A percentile compares a stretch with the other conserved stretches of the same genome.
These are phyloP conservation scores for Phoenix dactylifera DNA, from an alignment of 176 grass and related monocot species.

Conservation along the genomic window DNA sequence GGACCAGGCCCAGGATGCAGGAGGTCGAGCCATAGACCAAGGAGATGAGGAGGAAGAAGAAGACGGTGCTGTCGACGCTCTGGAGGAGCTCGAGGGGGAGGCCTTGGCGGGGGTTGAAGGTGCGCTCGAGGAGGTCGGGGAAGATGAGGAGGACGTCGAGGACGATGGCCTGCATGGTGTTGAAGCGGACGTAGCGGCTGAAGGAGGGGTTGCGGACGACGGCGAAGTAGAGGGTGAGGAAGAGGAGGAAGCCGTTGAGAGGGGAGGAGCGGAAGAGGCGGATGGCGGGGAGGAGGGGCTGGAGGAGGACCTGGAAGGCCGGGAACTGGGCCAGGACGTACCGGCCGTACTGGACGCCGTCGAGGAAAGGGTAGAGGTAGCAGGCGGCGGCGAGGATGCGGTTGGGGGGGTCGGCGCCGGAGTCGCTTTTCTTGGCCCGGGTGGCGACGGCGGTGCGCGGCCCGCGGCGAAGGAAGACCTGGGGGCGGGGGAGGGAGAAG, in stretches of 20 bases:
- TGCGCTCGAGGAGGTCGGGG: conserved; percentile 69
- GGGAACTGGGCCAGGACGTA: conserved; percentile 57
- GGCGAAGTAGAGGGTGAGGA: conserved; percentile 91
- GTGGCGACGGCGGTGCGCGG: conserved; percentile 10
- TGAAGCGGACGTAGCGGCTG: conserved; percentile 93
- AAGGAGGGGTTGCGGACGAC: conserved; percentile 79
- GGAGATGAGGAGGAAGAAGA: conserved; percentile 80
- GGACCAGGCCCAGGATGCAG: conserved; percentile 69
- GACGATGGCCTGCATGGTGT: conserved; percentile 93
- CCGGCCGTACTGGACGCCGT: conserved; percentile 45
- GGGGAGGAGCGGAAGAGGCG: conserved; percentile 83
- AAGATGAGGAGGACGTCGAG: conserved; percentile 90
- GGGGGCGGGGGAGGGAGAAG: neutral
- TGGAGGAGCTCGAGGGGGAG: conserved; percentile 52
- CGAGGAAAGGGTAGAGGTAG: conserved; percentile 96
- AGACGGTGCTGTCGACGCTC: conserved; percentile 73
- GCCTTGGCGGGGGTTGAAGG: conserved; percentile 35
- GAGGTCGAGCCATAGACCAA: conserved; percentile 59
- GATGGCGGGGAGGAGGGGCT: conserved; percentile 61
- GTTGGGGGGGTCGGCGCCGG: conserved; percentile 43
- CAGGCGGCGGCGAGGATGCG: conserved; percentile 62
- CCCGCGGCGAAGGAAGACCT: conserved; percentile 11
- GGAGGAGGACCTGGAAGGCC: conserved; percentile 39
- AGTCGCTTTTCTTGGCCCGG: conserved; percentile 37
- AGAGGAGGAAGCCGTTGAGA: conserved; percentile 75